These are phyloP conservation scores for Elaeis guineensis DNA, from an alignment of 176 grass and related monocot genomes.

Conservation along the genomic window DNA sequence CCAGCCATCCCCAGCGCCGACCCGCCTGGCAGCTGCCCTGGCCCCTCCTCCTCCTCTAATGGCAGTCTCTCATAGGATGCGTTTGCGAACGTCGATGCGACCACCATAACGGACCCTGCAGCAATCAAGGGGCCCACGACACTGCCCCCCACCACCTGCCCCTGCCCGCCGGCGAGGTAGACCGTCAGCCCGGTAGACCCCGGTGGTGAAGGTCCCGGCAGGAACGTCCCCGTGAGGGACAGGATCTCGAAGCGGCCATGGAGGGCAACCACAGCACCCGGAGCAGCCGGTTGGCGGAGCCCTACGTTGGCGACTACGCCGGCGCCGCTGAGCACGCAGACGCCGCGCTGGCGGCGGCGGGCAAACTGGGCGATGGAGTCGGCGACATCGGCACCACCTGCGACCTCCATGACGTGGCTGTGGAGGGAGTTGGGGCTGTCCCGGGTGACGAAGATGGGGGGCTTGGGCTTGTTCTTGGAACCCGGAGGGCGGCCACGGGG, in stretches of 20 bases:
- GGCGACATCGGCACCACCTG: constrained; percentile 67
- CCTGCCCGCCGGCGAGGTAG: constrained; percentile 79
- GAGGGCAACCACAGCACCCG: constrained; percentile 60
- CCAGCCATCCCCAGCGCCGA: constrained; percentile 36
- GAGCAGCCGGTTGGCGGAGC: constrained; percentile 71
- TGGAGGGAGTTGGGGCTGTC: constrained; percentile 88
- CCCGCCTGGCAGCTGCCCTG: constrained; percentile 29
- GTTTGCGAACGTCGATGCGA: constrained; percentile 95
- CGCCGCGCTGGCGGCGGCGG: constrained; percentile 73
- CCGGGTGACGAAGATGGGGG: constrained; percentile 87
- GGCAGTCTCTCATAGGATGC: constrained; percentile 88
- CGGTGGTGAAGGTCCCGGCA: constrained; percentile 72
- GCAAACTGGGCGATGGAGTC: constrained; percentile 89
- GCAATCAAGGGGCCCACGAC: constrained; percentile 73
- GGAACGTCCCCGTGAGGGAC: constrained; percentile 81
- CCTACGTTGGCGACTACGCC: constrained; percentile 83
- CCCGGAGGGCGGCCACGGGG: constrained; percentile 83
- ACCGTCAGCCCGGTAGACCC: constrained; percentile 89
- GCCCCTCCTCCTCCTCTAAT: constrained; percentile 38
- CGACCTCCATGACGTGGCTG: constrained; percentile 95
- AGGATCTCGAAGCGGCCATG: constrained; percentile 95
- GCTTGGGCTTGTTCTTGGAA: constrained; percentile 95
- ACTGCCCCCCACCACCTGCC: constrained; percentile 82
- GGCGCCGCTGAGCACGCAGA: constrained; percentile 85
- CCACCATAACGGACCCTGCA: constrained; percentile 77